Evolutionary conservation across 495 filamentous ascomycete genomes (phyloP).

Genomic region (Paragyromitra xinjiangensis): DNA sequence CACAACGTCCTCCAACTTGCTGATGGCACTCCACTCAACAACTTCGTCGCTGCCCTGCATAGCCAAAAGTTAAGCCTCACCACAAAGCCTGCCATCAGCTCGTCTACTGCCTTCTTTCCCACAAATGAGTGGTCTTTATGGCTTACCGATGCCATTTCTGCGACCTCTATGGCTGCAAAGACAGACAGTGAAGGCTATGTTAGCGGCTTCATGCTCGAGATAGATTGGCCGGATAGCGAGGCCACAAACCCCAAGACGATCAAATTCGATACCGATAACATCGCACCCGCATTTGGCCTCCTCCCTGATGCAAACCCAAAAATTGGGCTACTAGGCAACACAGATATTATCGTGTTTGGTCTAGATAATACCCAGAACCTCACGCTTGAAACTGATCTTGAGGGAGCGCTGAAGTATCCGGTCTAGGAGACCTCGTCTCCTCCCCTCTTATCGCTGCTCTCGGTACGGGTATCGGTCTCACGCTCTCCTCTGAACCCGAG

Average conservation of each 20-base stretch:
- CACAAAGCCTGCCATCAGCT: not conserved
- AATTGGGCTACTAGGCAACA: constrained; percentile 1
- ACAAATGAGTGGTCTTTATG: constrained; percentile 20
- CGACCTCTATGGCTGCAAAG: constrained; percentile 6
- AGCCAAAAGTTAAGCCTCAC: constrained; percentile 14
- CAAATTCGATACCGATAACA: constrained; percentile 11
- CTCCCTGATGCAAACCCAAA: no score
- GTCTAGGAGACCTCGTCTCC: constrained; percentile 13
- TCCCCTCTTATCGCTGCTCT: constrained; percentile 13
- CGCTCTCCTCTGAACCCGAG: not conserved
- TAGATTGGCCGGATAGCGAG: not conserved
- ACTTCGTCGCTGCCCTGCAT: constrained; percentile 13
- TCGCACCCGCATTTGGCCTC: not conserved
- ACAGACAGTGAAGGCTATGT: constrained; percentile 3
- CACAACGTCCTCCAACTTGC: not conserved
- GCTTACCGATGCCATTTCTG: constrained; percentile 9
- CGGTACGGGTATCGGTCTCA: constrained; percentile 1
- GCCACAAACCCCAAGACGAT: not conserved
- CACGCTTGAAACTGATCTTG: constrained; percentile 6
- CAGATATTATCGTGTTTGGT: constrained; percentile 1
- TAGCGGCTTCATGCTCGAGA: constrained; percentile 21
- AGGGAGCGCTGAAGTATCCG: constrained; percentile 20
- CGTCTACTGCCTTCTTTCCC: not conserved
- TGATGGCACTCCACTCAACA: constrained; percentile 2
- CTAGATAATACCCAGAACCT: not conserved